Percentiles rank a stretch among this genome's conserved stretches.
Evolutionary conservation across 192 early-diverging fungal genomes (phyloP).

Genomic region (Entomortierella parvispora): DNA sequence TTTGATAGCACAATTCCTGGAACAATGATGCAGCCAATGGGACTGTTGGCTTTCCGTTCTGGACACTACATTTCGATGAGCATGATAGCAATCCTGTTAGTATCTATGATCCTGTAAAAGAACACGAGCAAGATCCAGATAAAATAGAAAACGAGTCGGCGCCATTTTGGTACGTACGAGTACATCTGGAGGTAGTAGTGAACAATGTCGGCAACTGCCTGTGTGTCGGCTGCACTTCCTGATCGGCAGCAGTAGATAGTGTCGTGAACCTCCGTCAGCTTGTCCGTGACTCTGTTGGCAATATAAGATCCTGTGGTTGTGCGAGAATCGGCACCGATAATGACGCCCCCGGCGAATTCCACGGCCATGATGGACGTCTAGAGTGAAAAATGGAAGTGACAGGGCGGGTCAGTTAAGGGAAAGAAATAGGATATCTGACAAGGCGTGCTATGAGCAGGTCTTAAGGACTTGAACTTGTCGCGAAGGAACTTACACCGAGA

Average conservation of each 20-base stretch:
- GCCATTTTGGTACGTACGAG: slow-evolving; percentile 62
- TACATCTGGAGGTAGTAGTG: slow-evolving; percentile 96
- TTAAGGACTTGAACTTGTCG: neutral
- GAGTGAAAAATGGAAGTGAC: neutral
- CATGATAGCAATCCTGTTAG: neutral
- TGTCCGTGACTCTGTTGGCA: slow-evolving; percentile 98
- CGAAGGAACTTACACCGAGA: slow-evolving; percentile 79
- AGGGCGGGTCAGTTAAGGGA: neutral
- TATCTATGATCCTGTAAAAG: slow-evolving; percentile 5
- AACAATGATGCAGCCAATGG: slow-evolving; percentile 90
- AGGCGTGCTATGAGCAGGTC: neutral
- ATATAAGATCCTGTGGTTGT: slow-evolving; percentile 97
- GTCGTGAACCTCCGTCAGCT: slow-evolving; percentile 95
- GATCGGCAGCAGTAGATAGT: slow-evolving; percentile 97
- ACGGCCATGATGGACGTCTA: slow-evolving; percentile 99
- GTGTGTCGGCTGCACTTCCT: slow-evolving; percentile 98
- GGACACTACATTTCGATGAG: slow-evolving; percentile 65
- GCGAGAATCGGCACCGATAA: slow-evolving; percentile 97
- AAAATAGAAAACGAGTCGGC: neutral
- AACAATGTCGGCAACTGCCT: slow-evolving; percentile 97
- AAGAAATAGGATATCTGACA: neutral
- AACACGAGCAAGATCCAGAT: neutral
- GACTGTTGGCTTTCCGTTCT: slow-evolving; percentile 89
- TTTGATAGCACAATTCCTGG: slow-evolving; percentile 93
- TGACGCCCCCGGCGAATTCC: slow-evolving; percentile 88